These are phyloP conservation scores for Chondrus crispus DNA, from an alignment of 23 red algal genomes.

Conservation along the genomic window DNA sequence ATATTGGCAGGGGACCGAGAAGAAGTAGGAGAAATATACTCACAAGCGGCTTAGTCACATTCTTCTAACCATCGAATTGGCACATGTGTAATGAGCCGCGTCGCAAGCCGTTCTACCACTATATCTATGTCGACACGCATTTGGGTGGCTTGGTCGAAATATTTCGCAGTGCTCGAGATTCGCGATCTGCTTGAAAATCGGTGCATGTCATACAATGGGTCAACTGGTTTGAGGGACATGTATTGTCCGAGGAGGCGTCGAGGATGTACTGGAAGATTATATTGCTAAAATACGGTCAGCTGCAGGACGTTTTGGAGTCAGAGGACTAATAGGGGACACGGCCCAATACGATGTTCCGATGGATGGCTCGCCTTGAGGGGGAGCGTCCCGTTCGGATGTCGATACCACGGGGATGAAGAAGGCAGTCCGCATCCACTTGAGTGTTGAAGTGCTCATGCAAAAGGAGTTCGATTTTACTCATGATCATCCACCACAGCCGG, in stretches of 20 bases:
- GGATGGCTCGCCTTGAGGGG: constrained; percentile 39
- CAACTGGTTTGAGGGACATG: constrained; percentile 21
- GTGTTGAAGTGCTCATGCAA: constrained; percentile 30
- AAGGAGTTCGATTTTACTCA: constrained; percentile 52
- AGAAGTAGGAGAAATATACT: constrained; percentile 64
- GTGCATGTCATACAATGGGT: constrained; percentile 24
- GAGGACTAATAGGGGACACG: constrained; percentile 36
- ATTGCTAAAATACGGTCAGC: constrained; percentile 30
- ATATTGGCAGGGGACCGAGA: constrained; percentile 74
- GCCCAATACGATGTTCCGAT: constrained; percentile 44
- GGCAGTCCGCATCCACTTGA: constrained; percentile 28
- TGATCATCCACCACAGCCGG: constrained; percentile 29
- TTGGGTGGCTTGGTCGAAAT: constrained; percentile 38
- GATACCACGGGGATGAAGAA: constrained; percentile 24
- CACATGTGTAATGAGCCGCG: constrained; percentile 73
- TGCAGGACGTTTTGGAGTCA: constrained; percentile 16
- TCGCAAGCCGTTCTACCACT: constrained; percentile 56
- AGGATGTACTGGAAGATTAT: constrained; percentile 36
- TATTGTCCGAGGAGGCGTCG: constrained; percentile 26
- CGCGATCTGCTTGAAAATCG: not conserved
- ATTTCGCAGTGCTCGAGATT: not conserved
- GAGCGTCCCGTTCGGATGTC: constrained; percentile 43
- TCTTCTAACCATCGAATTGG: constrained; percentile 74
- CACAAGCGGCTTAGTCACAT: constrained; percentile 47
- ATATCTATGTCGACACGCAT: constrained; percentile 49